These are phyloP conservation scores for Cinchona pubescens DNA, from an alignment of 257 asterid species.

Conservation along the genomic window DNA sequence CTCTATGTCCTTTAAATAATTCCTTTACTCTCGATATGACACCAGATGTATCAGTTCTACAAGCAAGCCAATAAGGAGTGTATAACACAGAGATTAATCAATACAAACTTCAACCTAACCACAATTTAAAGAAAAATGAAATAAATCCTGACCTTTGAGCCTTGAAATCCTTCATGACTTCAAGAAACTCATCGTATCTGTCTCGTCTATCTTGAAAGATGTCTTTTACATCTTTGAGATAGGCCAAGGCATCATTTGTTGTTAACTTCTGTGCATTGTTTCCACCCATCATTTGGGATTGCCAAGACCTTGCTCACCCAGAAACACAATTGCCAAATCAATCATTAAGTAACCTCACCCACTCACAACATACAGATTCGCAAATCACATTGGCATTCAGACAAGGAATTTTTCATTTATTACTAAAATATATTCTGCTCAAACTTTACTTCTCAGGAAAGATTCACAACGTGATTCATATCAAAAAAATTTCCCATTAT, in stretches of 20 bases:
- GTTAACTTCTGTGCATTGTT: slow-evolving; percentile 63
- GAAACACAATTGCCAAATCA: slow-evolving; percentile 22
- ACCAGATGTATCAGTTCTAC: slow-evolving; percentile 62
- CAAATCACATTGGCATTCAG: not conserved
- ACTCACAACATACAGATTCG: not conserved
- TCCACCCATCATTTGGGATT: slow-evolving; percentile 63
- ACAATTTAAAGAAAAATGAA: slow-evolving; percentile 12
- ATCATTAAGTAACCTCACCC: slow-evolving; percentile 9
- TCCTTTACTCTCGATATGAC: slow-evolving; percentile 78
- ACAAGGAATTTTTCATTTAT: slow-evolving; percentile 5
- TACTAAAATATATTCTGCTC: not conserved
- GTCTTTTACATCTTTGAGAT: slow-evolving; percentile 75
- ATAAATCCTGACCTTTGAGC: slow-evolving; percentile 57
- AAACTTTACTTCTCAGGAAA: not conserved
- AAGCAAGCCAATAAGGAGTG: slow-evolving; percentile 17
- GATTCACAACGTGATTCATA: not conserved
- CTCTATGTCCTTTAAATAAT: slow-evolving; percentile 69
- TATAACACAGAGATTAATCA: not conserved
- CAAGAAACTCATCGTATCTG: slow-evolving; percentile 82
- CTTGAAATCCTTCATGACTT: slow-evolving; percentile 92
- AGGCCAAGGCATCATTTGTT: slow-evolving; percentile 70
- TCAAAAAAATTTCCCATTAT: not conserved
- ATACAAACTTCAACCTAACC: slow-evolving; percentile 10
- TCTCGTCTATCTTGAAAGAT: slow-evolving; percentile 68
- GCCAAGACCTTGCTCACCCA: slow-evolving; percentile 57